phyloP scores from a whole-genome alignment of 2,329 filamentous ascomycete genomes.

The Raffaelea arxii region DNA sequence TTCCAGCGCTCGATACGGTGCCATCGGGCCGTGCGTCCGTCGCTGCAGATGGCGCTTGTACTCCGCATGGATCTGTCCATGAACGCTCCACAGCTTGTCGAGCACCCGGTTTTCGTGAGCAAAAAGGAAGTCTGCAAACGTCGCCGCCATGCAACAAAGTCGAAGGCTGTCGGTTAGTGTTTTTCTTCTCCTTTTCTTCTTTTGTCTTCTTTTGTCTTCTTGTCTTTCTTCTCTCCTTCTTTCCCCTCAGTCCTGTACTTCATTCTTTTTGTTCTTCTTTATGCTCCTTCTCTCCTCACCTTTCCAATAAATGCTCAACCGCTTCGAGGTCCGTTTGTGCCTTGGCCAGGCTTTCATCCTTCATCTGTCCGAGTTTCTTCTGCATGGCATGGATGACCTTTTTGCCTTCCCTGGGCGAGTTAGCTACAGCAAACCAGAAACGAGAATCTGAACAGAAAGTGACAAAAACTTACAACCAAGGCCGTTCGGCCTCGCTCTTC shows the following conservation, averaged over 20 bases:
- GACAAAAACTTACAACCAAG: conserved; percentile 10
- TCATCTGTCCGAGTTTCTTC: conserved; percentile 14
- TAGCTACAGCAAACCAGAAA: not conserved
- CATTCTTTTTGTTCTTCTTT: no score
- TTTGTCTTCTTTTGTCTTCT: no score
- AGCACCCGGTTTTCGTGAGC: conserved; percentile 57
- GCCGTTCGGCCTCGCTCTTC: conserved; percentile 9
- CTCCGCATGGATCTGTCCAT: conserved; percentile 66
- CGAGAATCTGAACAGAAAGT: not conserved
- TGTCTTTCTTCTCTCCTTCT: no score
- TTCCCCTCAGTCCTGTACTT: no score
- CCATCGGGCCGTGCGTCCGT: conserved; percentile 39
- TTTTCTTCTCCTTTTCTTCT: no score
- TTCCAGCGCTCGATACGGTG: conserved; percentile 66
- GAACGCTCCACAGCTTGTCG: conserved; percentile 65
- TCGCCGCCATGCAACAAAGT: conserved; percentile 58
- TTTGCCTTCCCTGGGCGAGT: conserved; percentile 11
- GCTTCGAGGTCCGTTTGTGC: conserved; percentile 12
- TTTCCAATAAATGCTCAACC: conserved; percentile 12
- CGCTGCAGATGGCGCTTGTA: conserved; percentile 62
- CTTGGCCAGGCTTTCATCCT: conserved; percentile 12
- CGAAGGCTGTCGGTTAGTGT: conserved; percentile 55
- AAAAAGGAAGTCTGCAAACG: conserved; percentile 63
- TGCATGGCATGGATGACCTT: conserved; percentile 11
- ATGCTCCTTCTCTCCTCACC: no score